Conservation (phyloP, 306 rosid genomes). For the Sophora flavescens region DNA sequence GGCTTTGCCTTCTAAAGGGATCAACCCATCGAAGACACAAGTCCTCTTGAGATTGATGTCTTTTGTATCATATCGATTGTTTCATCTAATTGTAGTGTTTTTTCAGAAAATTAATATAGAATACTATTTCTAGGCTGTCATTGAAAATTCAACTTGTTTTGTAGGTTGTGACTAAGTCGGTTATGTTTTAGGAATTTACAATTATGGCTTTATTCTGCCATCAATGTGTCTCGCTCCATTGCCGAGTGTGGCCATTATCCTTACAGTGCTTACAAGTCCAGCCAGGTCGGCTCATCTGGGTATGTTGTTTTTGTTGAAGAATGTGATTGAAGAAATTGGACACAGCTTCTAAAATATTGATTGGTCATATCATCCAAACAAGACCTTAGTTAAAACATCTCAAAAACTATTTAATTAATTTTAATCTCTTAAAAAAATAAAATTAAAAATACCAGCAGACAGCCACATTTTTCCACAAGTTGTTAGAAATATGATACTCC, state of each 20-base stretch:
- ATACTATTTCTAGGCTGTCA: conserved; percentile 25
- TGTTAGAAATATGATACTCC: too few species aligned
- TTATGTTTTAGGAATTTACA: conserved; percentile 39
- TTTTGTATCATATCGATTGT: conserved; percentile 38
- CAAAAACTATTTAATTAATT: too few species aligned
- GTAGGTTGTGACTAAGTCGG: conserved; percentile 30
- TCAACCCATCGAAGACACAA: conserved; percentile 64
- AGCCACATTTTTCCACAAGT: too few species aligned
- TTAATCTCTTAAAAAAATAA: too few species aligned
- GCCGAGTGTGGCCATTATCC: neutral
- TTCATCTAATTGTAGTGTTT: conserved; percentile 27
- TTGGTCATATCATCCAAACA: too few species aligned
- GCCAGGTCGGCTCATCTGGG: too few species aligned
- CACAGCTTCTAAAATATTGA: too few species aligned
- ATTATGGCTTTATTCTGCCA: neutral
- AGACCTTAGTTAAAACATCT: too few species aligned
- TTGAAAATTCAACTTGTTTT: conserved; percentile 14
- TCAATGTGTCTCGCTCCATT: conserved; percentile 9
- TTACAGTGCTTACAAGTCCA: neutral
- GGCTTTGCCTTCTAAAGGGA: conserved; percentile 78
- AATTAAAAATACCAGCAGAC: too few species aligned
- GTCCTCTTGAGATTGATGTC: conserved; percentile 53
- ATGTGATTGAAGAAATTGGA: too few species aligned
- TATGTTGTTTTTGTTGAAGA: too few species aligned
- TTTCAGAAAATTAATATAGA: conserved; percentile 4